Evolutionary conservation across 2,329 filamentous ascomycete species (phyloP).

Genomic region (Colletotrichum gigasporum): DNA sequence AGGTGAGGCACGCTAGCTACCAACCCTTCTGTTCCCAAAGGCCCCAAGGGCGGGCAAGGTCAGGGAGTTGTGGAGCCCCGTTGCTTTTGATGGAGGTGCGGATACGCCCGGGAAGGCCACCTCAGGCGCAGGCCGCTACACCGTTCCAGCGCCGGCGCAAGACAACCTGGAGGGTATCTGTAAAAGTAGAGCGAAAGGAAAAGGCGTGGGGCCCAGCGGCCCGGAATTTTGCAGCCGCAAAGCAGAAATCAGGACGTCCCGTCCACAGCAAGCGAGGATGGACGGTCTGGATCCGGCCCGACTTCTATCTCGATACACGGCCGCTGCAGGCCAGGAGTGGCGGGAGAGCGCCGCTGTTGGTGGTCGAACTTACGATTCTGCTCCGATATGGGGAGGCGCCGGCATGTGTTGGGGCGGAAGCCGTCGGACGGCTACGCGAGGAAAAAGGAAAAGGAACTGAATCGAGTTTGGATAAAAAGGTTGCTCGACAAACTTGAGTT

Average conservation of each 20-base stretch:
- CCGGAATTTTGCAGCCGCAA: not conserved
- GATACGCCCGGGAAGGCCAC: constrained; percentile 20
- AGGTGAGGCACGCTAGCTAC: not conserved
- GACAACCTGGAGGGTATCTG: too few species aligned
- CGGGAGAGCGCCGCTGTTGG: not conserved
- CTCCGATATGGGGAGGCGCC: constrained; percentile 3
- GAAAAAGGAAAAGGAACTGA: not conserved
- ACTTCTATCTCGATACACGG: constrained; percentile 18
- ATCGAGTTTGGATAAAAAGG: not conserved
- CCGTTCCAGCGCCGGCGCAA: not conserved
- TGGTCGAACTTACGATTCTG: constrained; percentile 21
- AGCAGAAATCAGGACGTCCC: not conserved
- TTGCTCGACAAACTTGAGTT: constrained; percentile 21
- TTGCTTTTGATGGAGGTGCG: constrained; percentile 16
- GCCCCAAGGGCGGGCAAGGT: not conserved
- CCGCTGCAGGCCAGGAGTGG: constrained; percentile 4
- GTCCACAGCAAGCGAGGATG: not conserved
- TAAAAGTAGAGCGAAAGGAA: not conserved
- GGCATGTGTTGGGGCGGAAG: not conserved
- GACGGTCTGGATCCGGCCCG: constrained; percentile 4
- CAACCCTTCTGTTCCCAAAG: too few species aligned
- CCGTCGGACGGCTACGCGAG: not conserved
- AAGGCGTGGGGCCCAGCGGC: not conserved
- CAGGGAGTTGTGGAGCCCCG: not conserved
- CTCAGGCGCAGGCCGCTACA: constrained; percentile 6